Evolutionary conservation across 495 filamentous ascomycete species (phyloP), one percentile per base, ranked within the genome.

Genomic region (Penicillium cataractarum): DNA sequence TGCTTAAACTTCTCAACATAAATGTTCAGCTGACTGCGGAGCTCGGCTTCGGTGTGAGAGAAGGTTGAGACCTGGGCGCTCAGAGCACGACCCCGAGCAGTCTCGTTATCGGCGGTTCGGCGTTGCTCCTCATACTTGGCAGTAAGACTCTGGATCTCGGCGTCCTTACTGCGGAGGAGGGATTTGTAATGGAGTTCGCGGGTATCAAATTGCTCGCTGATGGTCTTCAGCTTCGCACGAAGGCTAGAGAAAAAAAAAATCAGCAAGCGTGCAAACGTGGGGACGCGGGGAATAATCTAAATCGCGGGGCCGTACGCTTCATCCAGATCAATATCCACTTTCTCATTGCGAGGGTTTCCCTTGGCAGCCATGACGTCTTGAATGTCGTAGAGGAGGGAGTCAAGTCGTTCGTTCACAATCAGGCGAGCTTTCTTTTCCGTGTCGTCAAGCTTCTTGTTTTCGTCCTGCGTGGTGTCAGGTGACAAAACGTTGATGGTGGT

Each of bases 1-100:
- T 99, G 95, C 80, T 98, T 98, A 80, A 98, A 99, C 76, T 99
- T 99, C 75, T 99, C 95, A 9, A 98, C 96, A 65, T 99, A 99
- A 65, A 98, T 95, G 75, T 97, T 98, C 65, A 99, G 86, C 72
- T 99, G 95, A 68, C 91, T 96, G 54, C 95, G 82, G 55, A 99
- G 82, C 69, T 99, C 95, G 29, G 89, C 88, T 76, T 99, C 95
- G 6, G 95, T 98, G 74, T 97, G 93, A 13, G 93, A 92, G 74
- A 98, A 98, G 0, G 96, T 97, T 42, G 92, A 90, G 29, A 97
- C 96, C 72, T 99, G 96, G 6, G 87, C 82, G 60, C 91, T 97
- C 33, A 99, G 78, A 63, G 92, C 89, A 40, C 92, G 88, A 60
- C 92, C 92, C 55, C 92, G 89, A 40, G 80, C 80, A 17, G 86